Conservation (phyloP, 306 rosid species). For the Albizia julibrissin region DNA sequence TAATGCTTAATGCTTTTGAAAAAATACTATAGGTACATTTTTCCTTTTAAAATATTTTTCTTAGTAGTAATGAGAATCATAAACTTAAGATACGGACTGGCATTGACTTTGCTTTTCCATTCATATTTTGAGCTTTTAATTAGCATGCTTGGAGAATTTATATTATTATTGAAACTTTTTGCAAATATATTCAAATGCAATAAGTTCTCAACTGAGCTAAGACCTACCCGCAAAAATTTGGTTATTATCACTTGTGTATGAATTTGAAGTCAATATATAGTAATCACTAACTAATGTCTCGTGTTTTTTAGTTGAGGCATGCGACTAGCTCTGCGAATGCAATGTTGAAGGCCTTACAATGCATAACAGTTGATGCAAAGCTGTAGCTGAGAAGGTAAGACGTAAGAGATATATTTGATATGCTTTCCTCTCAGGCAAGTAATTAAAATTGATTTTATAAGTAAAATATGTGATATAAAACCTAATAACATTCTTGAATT, state of each 20-base stretch:
- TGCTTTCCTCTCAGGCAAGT: too few species aligned
- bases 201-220: slow-evolving; percentile 85
- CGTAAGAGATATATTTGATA: too few species aligned
- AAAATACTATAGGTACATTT: too few species aligned
- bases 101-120: neutral
- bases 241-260: slow-evolving; percentile 38
- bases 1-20: too few species aligned
- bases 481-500: too few species aligned
- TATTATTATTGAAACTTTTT: slow-evolving; percentile 11
- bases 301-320: slow-evolving; percentile 68
- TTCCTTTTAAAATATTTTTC: too few species aligned
- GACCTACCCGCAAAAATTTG: slow-evolving; percentile 85
- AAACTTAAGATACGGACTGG: neutral
- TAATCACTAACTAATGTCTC: slow-evolving; percentile 18
- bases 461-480: too few species aligned
- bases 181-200: slow-evolving; percentile 90
- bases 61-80: too few species aligned
- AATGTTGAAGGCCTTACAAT: slow-evolving; percentile 84
- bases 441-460: too few species aligned
- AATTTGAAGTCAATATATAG: neutral
- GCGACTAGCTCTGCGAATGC: slow-evolving; percentile 79
- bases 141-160: neutral
- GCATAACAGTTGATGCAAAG: slow-evolving; percentile 18
- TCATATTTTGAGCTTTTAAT: neutral
- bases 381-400: slow-evolving; percentile 44